phyloP scores from a whole-genome alignment of 768 basidiomycete genomes.

The Boletus tylopilopsis region DNA sequence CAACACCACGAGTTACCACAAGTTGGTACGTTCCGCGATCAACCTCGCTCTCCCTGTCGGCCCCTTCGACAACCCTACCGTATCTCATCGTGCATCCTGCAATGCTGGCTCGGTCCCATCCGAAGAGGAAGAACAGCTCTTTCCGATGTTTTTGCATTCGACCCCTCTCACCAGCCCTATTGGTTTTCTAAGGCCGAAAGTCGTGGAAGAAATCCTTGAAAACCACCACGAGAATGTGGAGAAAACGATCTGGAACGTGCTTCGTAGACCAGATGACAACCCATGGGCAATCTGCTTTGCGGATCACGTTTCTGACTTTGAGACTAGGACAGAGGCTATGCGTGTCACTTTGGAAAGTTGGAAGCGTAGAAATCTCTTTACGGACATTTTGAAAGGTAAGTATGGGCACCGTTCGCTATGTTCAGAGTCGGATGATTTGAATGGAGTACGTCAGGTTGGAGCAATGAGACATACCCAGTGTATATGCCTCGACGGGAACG shows the following conservation, averaged over 20 bases:
- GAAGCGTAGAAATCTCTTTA: slow-evolving; percentile 14
- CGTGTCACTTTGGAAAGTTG: slow-evolving; percentile 11
- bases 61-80: slow-evolving; percentile 17
- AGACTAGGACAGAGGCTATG: slow-evolving; percentile 15
- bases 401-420: background rate
- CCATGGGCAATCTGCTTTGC: slow-evolving; percentile 23
- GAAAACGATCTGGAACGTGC: slow-evolving; percentile 17
- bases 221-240: slow-evolving; percentile 2
- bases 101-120: background rate
- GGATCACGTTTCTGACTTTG: slow-evolving; percentile 11
- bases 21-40: slow-evolving; percentile 23
- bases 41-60: slow-evolving; percentile 26
- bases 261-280: slow-evolving; percentile 9
- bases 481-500: slow-evolving; percentile 17
- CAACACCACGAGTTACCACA: slow-evolving; percentile 9
- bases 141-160: slow-evolving; percentile 20
- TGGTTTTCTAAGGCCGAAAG: slow-evolving; percentile 18
- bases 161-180: slow-evolving; percentile 10
- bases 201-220: slow-evolving; percentile 12
- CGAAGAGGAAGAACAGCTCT: slow-evolving; percentile 18
- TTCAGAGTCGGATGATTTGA: background rate
- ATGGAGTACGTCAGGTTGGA: slow-evolving; percentile 16
- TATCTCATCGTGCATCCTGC: slow-evolving; percentile 18
- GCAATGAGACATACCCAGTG: slow-evolving; percentile 23
- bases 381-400: slow-evolving; percentile 22